These are phyloP conservation scores for Scleroderma bovista DNA, from an alignment of 768 basidiomycete species.

Conservation along the genomic window DNA sequence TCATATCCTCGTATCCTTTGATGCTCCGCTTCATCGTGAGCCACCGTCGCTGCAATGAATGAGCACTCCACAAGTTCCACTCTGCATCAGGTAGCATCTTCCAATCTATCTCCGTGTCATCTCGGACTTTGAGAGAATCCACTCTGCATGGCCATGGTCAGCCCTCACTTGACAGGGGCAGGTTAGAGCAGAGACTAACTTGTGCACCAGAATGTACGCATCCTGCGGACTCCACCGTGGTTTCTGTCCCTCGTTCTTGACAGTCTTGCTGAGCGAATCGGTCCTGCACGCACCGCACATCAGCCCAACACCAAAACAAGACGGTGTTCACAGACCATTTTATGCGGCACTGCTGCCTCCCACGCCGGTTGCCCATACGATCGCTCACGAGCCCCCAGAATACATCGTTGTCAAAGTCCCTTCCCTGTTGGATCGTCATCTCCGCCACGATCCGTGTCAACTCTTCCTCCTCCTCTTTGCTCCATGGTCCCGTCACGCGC, in stretches of 20 bases:
- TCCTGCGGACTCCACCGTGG: conserved; percentile 74
- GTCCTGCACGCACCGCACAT: conserved; percentile 44
- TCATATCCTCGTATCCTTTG: conserved; percentile 76
- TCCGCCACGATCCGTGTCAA: conserved; percentile 70
- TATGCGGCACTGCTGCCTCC: conserved; percentile 79
- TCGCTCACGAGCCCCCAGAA: conserved; percentile 79
- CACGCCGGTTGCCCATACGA: conserved; percentile 69
- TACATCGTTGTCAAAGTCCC: conserved; percentile 69
- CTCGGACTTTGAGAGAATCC: conserved; percentile 64
- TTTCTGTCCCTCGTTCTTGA: conserved; percentile 67
- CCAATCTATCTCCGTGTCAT: conserved; percentile 86
- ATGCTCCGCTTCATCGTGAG: conserved; percentile 71
- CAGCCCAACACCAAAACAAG: background rate
- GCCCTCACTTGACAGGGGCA: conserved; percentile 1
- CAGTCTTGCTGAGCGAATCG: conserved; percentile 63
- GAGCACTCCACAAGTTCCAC: conserved; percentile 85
- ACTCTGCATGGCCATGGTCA: conserved; percentile 40
- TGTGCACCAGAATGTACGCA: conserved; percentile 76
- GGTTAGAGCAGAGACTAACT: conserved; percentile 39
- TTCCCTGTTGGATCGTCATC: conserved; percentile 69
- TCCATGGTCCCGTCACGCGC: conserved; percentile 66
- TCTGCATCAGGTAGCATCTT: conserved; percentile 64
- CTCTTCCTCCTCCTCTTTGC: conserved; percentile 72
- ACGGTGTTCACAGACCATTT: conserved; percentile 55
- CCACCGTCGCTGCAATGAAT: conserved; percentile 76